These are phyloP conservation scores for Rhazya stricta DNA, from an alignment of 257 asterid species.

Conservation along the genomic window DNA sequence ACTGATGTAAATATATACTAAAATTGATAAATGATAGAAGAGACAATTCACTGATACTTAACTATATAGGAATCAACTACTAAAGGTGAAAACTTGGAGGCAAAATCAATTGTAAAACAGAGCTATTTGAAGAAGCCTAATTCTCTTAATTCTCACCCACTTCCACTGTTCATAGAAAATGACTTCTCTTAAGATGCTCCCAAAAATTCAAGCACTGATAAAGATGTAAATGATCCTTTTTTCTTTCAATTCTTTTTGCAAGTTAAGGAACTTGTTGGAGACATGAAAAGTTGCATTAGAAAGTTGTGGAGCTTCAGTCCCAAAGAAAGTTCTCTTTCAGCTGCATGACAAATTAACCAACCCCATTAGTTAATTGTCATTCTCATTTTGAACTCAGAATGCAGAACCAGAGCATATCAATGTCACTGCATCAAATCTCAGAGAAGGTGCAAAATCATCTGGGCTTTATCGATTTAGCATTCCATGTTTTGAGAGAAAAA, in stretches of 20 bases:
- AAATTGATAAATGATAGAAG: background rate
- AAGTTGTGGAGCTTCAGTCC: constrained; percentile 24
- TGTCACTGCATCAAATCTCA: constrained; percentile 8
- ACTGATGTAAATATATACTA: constrained; percentile 8
- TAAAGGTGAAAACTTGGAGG: constrained; percentile 12
- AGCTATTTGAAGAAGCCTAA: constrained; percentile 1
- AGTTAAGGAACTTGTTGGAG: constrained; percentile 28
- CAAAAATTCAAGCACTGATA: constrained; percentile 33
- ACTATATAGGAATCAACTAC: background rate
- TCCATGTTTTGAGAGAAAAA: constrained; percentile 15
- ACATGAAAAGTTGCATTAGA: constrained; percentile 21
- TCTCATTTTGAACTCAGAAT: constrained; percentile 7
- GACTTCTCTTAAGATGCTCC: constrained; percentile 36
- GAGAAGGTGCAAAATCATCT: constrained; percentile 9
- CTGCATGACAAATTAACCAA: constrained; percentile 31
- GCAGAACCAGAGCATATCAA: constrained; percentile 26
- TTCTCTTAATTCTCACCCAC: constrained; percentile 11
- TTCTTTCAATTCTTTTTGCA: constrained; percentile 36
- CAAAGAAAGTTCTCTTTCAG: constrained; percentile 20
- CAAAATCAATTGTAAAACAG: constrained; percentile 4
- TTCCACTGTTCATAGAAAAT: constrained; percentile 26
- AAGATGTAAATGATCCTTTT: constrained; percentile 34
- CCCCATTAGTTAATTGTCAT: constrained; percentile 16
- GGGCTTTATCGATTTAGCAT: constrained; percentile 17
- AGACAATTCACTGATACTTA: background rate